Conservation (phyloP, 768 basidiomycete genomes). For the Myochromella boudieri region DNA sequence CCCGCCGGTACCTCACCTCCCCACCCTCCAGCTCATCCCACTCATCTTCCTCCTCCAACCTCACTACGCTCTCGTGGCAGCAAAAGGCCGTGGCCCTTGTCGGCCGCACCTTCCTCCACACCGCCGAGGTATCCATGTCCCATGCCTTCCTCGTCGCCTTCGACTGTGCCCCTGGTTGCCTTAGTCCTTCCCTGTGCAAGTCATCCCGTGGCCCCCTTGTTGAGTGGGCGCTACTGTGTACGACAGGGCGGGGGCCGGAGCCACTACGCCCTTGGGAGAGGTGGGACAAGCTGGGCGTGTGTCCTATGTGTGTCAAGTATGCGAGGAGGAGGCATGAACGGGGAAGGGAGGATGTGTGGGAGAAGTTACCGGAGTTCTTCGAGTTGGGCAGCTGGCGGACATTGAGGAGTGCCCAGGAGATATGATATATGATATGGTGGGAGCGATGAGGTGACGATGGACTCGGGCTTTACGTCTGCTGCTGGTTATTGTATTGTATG, state of each 20-base stretch:
- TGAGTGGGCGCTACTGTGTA: slow-evolving; percentile 43
- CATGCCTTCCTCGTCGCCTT: slow-evolving; percentile 43
- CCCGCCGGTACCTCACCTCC: slow-evolving; percentile 36
- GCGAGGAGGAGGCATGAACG: slow-evolving; percentile 29
- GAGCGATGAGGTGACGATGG: no score
- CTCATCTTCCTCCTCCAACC: no score
- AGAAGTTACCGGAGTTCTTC: slow-evolving; percentile 36
- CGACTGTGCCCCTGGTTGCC: slow-evolving; percentile 30
- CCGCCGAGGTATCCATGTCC: slow-evolving; percentile 40
- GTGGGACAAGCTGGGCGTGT: slow-evolving; percentile 37
- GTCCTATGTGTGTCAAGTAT: slow-evolving; percentile 29
- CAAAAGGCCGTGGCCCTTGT: slow-evolving; percentile 39
- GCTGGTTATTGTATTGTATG: no score
- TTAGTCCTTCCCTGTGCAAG: slow-evolving; percentile 27
- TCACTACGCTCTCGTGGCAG: slow-evolving; percentile 40
- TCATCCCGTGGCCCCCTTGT: slow-evolving; percentile 37
- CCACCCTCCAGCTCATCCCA: slow-evolving; percentile 26
- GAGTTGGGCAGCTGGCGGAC: slow-evolving; percentile 38
- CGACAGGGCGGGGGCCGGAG: slow-evolving; percentile 29
- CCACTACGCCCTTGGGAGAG: slow-evolving; percentile 32
- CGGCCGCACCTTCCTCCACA: slow-evolving; percentile 39
- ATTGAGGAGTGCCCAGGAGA: slow-evolving; percentile 27
- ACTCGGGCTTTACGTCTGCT: no score
- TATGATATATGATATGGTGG: no score
- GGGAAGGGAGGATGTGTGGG: slow-evolving; percentile 39